Percentiles rank a stretch among this genome's conserved stretches.
Conservation (phyloP, 2,329 filamentous ascomycete genomes). For the Amauroascus verrucosus region DNA sequence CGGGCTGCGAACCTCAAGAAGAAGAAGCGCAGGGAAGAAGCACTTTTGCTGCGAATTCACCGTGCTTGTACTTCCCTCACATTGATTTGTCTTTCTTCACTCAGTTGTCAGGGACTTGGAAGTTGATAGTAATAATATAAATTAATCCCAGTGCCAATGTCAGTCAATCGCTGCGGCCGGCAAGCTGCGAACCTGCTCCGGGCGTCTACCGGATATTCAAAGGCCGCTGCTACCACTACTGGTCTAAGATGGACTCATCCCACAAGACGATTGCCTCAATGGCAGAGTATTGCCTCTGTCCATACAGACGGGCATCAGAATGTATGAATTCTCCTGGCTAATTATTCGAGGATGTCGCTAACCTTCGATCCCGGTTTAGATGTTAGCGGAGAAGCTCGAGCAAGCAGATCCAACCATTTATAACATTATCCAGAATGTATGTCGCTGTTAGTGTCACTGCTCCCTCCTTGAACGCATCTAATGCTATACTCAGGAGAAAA, state of each 20-base stretch:
- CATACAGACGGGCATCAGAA: conserved; percentile 35
- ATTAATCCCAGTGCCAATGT: conserved; percentile 19
- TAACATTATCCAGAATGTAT: conserved; percentile 81
- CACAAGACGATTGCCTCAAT: conserved; percentile 22
- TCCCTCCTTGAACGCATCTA: neutral
- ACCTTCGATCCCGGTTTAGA: conserved; percentile 40
- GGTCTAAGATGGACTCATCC: conserved; percentile 19
- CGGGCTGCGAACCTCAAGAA: neutral
- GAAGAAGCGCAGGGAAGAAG: neutral
- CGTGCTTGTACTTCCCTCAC: neutral
- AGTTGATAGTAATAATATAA: neutral
- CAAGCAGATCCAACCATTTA: conserved; percentile 79
- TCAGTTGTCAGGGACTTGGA: neutral
- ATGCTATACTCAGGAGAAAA: conserved; percentile 62
- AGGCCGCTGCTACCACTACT: conserved; percentile 18
- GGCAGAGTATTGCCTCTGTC: conserved; percentile 32
- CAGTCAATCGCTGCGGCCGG: conserved; percentile 30
- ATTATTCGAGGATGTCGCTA: conserved; percentile 1
- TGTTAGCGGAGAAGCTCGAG: conserved; percentile 68
- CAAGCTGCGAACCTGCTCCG: conserved; percentile 26
- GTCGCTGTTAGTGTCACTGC: neutral
- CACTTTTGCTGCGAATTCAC: neutral
- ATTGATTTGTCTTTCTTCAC: neutral
- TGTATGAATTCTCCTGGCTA: conserved; percentile 19
- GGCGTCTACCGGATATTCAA: conserved; percentile 25